A percentile compares a stretch with the other conserved stretches of the same genome.
These are phyloP conservation scores for Mortierella sp. DNA, from an alignment of 371 early-diverging fungal genomes.

Conservation along the genomic window DNA sequence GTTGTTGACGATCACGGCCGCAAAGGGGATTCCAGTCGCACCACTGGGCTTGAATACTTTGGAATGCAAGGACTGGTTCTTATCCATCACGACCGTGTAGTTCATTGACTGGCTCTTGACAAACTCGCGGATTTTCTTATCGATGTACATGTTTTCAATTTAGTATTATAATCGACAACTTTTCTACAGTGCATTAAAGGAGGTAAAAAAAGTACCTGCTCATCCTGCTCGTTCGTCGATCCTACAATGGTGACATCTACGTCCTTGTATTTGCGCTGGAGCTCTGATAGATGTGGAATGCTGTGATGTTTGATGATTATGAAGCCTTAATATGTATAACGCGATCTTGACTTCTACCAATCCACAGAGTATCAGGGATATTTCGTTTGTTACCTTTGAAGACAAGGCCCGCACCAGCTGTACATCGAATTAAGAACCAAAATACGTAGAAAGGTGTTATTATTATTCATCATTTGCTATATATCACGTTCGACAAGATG, in stretches of 20 bases:
- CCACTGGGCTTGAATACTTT: slow-evolving; percentile 49
- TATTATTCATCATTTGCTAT: no score
- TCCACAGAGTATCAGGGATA: no score
- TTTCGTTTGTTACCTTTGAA: slow-evolving; percentile 41
- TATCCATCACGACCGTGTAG: slow-evolving; percentile 46
- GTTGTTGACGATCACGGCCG: slow-evolving; percentile 48
- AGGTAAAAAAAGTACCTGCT: slow-evolving; percentile 17
- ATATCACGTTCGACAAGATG: no score
- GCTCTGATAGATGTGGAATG: slow-evolving; percentile 47
- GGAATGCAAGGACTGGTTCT: slow-evolving; percentile 31
- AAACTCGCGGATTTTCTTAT: slow-evolving; percentile 55
- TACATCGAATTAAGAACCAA: background rate
- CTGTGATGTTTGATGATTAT: slow-evolving; percentile 10
- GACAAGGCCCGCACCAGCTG: slow-evolving; percentile 54
- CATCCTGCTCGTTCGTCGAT: slow-evolving; percentile 42
- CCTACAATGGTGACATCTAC: slow-evolving; percentile 50
- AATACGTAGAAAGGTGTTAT: no score
- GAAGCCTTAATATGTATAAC: no score
- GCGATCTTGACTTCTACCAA: no score
- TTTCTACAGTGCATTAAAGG: no score
- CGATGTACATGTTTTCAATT: no score
- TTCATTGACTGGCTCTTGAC: slow-evolving; percentile 39
- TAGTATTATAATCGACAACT: background rate
- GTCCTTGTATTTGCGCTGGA: slow-evolving; percentile 52
- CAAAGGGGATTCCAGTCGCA: slow-evolving; percentile 48